phyloP scores from a whole-genome alignment of 2,329 filamentous ascomycete genomes.

The Colletotrichum tabaci region DNA sequence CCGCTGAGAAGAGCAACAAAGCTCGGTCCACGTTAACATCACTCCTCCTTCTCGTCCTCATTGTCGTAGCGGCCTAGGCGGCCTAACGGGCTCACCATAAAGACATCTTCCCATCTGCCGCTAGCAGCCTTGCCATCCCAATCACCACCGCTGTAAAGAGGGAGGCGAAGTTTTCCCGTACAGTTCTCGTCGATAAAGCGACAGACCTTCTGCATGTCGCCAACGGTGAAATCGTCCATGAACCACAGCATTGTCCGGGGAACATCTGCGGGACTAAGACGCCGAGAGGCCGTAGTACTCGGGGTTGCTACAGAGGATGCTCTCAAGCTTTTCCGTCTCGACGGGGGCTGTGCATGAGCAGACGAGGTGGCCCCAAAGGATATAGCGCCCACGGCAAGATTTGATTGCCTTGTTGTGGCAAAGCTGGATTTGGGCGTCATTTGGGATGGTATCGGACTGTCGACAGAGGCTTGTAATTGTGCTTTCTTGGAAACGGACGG shows the following conservation, averaged over 20 bases:
- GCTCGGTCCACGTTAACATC: neutral
- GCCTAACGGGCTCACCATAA: slow-evolving; percentile 38
- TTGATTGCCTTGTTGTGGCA: slow-evolving; percentile 10
- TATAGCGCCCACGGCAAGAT: neutral
- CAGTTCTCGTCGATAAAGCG: slow-evolving; percentile 40
- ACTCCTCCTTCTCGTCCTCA: slow-evolving; percentile 35
- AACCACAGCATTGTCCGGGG: slow-evolving; percentile 41
- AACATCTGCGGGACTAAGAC: slow-evolving; percentile 33
- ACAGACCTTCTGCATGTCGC: slow-evolving; percentile 41
- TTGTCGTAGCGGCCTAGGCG: slow-evolving; percentile 31
- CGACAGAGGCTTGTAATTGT: slow-evolving; percentile 8
- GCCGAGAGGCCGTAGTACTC: neutral
- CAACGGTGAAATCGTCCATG: slow-evolving; percentile 40
- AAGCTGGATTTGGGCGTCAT: slow-evolving; percentile 1
- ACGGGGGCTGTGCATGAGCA: neutral
- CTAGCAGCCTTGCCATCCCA: slow-evolving; percentile 39
- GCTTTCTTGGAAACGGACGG: slow-evolving; percentile 20
- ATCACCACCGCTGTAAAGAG: slow-evolving; percentile 37
- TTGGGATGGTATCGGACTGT: neutral
- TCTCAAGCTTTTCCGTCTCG: slow-evolving; percentile 20
- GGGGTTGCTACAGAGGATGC: slow-evolving; percentile 9
- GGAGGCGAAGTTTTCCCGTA: slow-evolving; percentile 37
- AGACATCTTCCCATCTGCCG: slow-evolving; percentile 38
- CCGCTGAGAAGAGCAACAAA: neutral
- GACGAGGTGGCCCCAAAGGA: neutral